Evolutionary conservation across 768 basidiomycete species (phyloP).

Genomic region (Galerina sulciceps): DNA sequence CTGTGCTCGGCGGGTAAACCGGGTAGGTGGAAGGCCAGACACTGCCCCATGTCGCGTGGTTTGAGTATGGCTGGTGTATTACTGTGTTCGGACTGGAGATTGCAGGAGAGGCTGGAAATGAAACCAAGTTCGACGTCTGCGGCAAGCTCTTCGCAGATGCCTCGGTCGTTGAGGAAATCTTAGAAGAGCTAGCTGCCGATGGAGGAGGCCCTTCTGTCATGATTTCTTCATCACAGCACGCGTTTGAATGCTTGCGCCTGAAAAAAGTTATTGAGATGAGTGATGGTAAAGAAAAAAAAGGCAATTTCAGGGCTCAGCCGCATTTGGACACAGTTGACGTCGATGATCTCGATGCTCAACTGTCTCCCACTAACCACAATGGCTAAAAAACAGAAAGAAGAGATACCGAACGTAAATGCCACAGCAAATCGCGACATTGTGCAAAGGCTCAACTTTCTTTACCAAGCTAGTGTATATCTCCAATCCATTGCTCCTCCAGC

Average conservation of each 20-base stretch:
- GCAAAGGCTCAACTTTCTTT: slow-evolving; percentile 85
- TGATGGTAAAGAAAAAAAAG: slow-evolving; percentile 3
- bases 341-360: neutral
- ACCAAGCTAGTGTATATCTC: slow-evolving; percentile 77
- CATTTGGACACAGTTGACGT: slow-evolving; percentile 1
- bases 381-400: slow-evolving; percentile 72
- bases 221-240: slow-evolving; percentile 1
- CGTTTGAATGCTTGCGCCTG: neutral
- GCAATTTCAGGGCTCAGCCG: neutral
- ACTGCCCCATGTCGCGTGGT: slow-evolving; percentile 2
- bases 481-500: slow-evolving; percentile 34
- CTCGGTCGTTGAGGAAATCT: neutral
- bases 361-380: slow-evolving; percentile 26
- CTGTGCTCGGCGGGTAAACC: neutral
- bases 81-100: neutral
- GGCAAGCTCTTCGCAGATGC: neutral
- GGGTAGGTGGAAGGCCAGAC: neutral
- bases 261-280: neutral
- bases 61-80: neutral
- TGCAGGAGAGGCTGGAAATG: neutral
- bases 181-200: slow-evolving; percentile 21
- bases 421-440: slow-evolving; percentile 75
- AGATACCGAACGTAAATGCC: slow-evolving; percentile 57
- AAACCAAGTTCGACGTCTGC: neutral
- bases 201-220: slow-evolving; percentile 23